Base-by-base conservation (phyloP, 2,329 filamentous ascomycete genomes). In the Plectosphaerella sp. region DNA sequence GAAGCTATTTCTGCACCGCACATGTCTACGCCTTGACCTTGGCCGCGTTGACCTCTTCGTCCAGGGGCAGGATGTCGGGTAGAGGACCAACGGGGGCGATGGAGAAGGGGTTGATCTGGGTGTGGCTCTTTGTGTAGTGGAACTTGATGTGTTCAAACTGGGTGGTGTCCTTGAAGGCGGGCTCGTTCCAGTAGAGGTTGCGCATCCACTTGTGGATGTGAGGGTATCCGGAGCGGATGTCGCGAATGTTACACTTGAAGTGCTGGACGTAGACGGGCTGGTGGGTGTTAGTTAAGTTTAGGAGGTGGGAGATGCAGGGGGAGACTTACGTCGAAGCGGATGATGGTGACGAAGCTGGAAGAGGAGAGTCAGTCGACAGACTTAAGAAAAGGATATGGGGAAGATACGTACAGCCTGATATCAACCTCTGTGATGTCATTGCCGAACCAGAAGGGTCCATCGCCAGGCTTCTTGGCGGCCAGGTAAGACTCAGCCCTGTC, bases 91-190 rank as follows among this genome's bases (percentile, higher is more conserved):
- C 65, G 1, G 93, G 92, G 22, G 91, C 93, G 64, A 99, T 96
- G 39, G 77, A 74, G 48, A 75, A 69, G 15, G 83, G 84, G 69
- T 88, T 88, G 65, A 88, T 86, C 72, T 87, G 79, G 10, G 75
- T 76, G 62, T 84, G 80, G 58, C 78, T 83, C 61, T 77, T 73
- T 54, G 81, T 83, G 66, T 82, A 83, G 67, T 86, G 83, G 68
- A 76, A 87, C 82, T 96, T 97, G 75, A 97, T 97, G 72, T 99
- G 94, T 68, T 95, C 83, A 67, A 96, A 96, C 69, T 97, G 82
- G 20, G 92, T 96, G 55, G 91, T 94, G 49, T 88, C 82, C 57
- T 76, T 75, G 73, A 96, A 97, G 3, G 90, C 91, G 0, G 84
- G 76, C 22, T 84, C 68, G 59, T 87, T 86, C 91, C 91, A 96